Conservation (phyloP, 2,329 filamentous ascomycete species). For the Phialocephala subalpina region DNA sequence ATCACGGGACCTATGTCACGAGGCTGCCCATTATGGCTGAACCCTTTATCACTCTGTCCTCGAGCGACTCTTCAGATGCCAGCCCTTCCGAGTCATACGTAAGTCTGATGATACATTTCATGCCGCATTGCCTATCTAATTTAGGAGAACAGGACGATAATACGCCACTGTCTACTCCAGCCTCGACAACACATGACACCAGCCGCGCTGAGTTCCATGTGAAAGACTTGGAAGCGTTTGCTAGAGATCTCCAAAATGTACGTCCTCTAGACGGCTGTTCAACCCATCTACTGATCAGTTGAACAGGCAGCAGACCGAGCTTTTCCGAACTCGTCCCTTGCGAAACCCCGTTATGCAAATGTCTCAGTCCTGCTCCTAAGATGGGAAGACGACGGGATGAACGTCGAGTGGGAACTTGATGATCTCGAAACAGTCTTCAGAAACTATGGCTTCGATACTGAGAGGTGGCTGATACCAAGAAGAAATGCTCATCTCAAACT, state of each 20-base stretch:
- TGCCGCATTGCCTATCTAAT: too few species aligned
- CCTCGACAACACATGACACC: constrained; percentile 22
- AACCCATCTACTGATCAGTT: background rate
- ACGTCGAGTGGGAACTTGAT: constrained; percentile 31
- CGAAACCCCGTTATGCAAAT: constrained; percentile 30
- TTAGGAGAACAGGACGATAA: constrained; percentile 19
- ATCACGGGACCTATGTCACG: background rate
- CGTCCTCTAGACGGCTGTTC: background rate
- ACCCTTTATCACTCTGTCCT: constrained; percentile 18
- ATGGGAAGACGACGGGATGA: constrained; percentile 37
- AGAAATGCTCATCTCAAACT: constrained; percentile 35
- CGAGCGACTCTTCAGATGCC: constrained; percentile 13
- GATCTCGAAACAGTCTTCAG: constrained; percentile 33
- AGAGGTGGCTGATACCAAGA: constrained; percentile 36
- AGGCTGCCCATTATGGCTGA: constrained; percentile 1
- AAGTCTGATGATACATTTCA: background rate
- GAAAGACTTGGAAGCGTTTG: constrained; percentile 22
- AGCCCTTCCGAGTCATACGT: constrained; percentile 22
- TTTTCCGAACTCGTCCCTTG: constrained; percentile 30
- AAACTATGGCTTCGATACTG: constrained; percentile 35
- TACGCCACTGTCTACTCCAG: constrained; percentile 19
- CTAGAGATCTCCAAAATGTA: constrained; percentile 22
- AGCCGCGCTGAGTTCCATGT: constrained; percentile 22
- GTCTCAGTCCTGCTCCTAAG: constrained; percentile 34
- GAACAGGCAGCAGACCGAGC: constrained; percentile 36